Conservation (phyloP, 2,329 filamentous ascomycete genomes). For the Diaporthe ilicicola region DNA sequence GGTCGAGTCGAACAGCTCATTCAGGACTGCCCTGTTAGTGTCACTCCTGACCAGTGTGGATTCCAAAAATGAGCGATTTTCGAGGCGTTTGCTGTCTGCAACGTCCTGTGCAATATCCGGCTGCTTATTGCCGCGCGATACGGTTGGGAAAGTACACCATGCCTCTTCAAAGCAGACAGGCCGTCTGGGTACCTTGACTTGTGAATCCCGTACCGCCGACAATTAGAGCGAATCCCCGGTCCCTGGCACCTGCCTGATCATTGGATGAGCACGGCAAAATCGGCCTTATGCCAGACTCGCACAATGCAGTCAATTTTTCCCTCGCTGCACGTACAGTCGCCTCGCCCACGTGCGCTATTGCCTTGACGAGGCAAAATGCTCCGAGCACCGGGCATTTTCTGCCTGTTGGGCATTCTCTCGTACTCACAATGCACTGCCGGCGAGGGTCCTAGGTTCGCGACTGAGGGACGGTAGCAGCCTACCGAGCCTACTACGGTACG, state of each 20-base stretch:
- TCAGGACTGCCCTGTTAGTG: conserved; percentile 2
- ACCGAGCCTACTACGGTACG: too few relatives aligned
- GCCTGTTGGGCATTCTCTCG: neutral
- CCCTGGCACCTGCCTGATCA: conserved; percentile 12
- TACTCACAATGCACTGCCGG: neutral
- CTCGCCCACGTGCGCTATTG: neutral
- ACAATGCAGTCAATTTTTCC: neutral
- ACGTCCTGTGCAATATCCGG: conserved; percentile 16
- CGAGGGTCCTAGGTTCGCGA: neutral
- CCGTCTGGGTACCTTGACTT: conserved; percentile 7
- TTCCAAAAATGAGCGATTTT: conserved; percentile 26
- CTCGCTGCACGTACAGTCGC: neutral
- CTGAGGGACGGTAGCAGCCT: neutral
- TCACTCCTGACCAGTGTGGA: conserved; percentile 23
- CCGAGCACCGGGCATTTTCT: neutral
- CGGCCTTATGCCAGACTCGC: conserved; percentile 14
- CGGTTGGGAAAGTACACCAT: neutral
- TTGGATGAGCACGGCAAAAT: conserved; percentile 25
- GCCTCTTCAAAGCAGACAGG: neutral
- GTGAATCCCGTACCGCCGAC: conserved; percentile 19
- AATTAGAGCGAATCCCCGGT: conserved; percentile 24
- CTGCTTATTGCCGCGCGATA: conserved; percentile 23
- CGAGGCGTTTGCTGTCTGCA: neutral
- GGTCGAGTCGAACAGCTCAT: conserved; percentile 19
- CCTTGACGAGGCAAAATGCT: neutral